Conservation (phyloP, 2,329 filamentous ascomycete species). For the Cladophialophora exuberans region DNA sequence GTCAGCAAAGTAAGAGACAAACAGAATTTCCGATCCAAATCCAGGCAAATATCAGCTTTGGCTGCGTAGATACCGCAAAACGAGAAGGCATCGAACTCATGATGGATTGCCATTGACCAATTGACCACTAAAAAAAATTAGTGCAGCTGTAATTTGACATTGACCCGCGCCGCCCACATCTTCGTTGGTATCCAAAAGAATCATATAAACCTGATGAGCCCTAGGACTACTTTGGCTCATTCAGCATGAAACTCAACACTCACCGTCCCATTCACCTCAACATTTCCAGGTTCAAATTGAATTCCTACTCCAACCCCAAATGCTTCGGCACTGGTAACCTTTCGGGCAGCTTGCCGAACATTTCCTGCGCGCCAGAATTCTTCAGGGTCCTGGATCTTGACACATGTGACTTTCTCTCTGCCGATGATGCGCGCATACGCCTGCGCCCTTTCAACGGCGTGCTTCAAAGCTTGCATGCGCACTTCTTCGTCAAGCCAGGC, state of each 20-base stretch:
- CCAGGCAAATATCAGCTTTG: too few species aligned
- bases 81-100: too few species aligned
- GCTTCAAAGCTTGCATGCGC: slow-evolving; percentile 32
- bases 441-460: slow-evolving; percentile 35
- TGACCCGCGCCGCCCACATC: too few species aligned
- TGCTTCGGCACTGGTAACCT: background rate
- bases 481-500: slow-evolving; percentile 29
- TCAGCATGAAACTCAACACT: slow-evolving; percentile 22
- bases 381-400: slow-evolving; percentile 20
- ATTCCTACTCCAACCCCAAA: slow-evolving; percentile 19
- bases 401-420: slow-evolving; percentile 17
- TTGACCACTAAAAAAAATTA: too few species aligned
- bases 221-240: background rate
- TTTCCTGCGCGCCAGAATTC: background rate
- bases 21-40: too few species aligned
- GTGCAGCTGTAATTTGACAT: too few species aligned
- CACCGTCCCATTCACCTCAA: slow-evolving; percentile 20
- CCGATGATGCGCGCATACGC: slow-evolving; percentile 33
- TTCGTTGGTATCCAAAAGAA: too few species aligned
- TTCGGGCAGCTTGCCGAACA: slow-evolving; percentile 14
- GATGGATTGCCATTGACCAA: too few species aligned
- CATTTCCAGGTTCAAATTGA: slow-evolving; percentile 21
- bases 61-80: too few species aligned
- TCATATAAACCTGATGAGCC: too few species aligned
- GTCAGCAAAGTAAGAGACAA: slow-evolving; percentile 53